Conservation (phyloP, 208 protist genomes). For the Crithidia expoeki region DNA sequence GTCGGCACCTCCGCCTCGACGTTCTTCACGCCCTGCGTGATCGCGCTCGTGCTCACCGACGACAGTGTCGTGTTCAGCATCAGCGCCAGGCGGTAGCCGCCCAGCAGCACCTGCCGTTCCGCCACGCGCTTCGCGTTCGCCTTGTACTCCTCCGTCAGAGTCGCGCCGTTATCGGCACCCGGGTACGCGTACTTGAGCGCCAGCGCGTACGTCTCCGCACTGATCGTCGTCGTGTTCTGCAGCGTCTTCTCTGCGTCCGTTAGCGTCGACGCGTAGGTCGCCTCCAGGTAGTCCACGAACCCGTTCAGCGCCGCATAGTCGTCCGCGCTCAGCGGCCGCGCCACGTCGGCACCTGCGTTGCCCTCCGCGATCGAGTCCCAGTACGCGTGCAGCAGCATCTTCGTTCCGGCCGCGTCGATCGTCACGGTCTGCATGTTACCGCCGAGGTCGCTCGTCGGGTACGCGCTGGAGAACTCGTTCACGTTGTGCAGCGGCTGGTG, state of each 20-base stretch:
- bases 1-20: constrained; percentile 16
- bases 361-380: constrained; percentile 63
- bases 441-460: constrained; percentile 48
- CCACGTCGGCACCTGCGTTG: not conserved
- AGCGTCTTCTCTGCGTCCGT: constrained; percentile 24
- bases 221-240: constrained; percentile 1
- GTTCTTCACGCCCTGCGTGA: constrained; percentile 20
- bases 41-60: not conserved
- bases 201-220: constrained; percentile 6
- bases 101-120: constrained; percentile 29
- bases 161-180: constrained; percentile 30
- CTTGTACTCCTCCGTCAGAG: constrained; percentile 40
- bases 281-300: constrained; percentile 50
- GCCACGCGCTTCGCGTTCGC: constrained; percentile 12
- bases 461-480: constrained; percentile 35
- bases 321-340: constrained; percentile 34
- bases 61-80: constrained; percentile 31
- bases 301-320: constrained; percentile 34
- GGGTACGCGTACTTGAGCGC: constrained; percentile 35
- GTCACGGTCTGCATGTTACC: constrained; percentile 46
- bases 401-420: constrained; percentile 17
- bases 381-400: constrained; percentile 50
- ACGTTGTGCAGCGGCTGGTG: constrained; percentile 45
- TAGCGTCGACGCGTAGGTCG: constrained; percentile 42
- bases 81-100: constrained; percentile 28